Percentiles rank a stretch among this genome's conserved stretches.
phyloP scores from a whole-genome alignment of 2,329 filamentous ascomycete genomes.

The Rosellinia necatrix region DNA sequence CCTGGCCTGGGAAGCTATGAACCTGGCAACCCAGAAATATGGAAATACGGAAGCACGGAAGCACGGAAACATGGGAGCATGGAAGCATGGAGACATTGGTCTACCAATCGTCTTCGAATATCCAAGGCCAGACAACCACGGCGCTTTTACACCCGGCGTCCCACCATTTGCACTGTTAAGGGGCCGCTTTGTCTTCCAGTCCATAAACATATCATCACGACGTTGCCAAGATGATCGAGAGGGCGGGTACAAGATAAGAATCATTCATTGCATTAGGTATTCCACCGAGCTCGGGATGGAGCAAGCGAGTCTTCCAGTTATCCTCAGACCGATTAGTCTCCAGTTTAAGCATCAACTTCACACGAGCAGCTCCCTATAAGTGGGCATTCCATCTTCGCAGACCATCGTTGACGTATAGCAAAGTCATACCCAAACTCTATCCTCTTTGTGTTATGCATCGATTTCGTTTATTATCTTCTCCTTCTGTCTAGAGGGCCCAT shows the following conservation, averaged over 20 bases:
- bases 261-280: too few relatives aligned
- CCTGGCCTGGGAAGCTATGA: too few relatives aligned
- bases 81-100: not conserved
- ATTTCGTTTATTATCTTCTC: slow-evolving; percentile 5
- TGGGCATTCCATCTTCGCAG: slow-evolving; percentile 13
- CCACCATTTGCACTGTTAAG: not conserved
- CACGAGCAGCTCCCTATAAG: not conserved
- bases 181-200: slow-evolving; percentile 10
- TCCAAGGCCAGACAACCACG: slow-evolving; percentile 3
- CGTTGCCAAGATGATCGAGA: slow-evolving; percentile 12
- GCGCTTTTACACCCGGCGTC: too few relatives aligned
- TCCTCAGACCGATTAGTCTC: not conserved
- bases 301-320: slow-evolving; percentile 1
- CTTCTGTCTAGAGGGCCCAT: not conserved
- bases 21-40: not conserved
- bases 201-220: slow-evolving; percentile 19
- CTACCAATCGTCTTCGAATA: slow-evolving; percentile 19
- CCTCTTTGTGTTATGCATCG: slow-evolving; percentile 16
- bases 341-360: slow-evolving; percentile 13
- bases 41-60: not conserved
- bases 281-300: not conserved
- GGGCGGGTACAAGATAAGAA: not conserved
- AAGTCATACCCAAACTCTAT: slow-evolving; percentile 20
- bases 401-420: slow-evolving; percentile 14
- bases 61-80: not conserved